Base-by-base conservation (phyloP, 495 filamentous ascomycete genomes). In the Penicillium fimorum region DNA sequence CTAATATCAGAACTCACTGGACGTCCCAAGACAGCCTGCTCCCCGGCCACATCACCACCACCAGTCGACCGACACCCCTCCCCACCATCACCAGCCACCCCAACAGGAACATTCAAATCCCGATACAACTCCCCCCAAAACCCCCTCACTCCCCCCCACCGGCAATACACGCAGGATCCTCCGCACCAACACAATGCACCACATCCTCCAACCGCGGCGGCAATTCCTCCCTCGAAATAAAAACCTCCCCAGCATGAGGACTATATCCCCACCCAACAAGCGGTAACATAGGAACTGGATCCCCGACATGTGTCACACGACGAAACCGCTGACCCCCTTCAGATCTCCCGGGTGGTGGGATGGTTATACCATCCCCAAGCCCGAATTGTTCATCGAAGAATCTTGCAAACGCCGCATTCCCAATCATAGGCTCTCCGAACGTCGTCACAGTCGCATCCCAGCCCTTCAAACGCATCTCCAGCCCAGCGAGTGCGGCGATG, bases 261-360 rank as follows among this genome's bases (percentile, higher is more conserved):
- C 74, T 73, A 65, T 92, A 98, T 15, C 91, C 93, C 91, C 91
- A 96, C 72, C 95, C 87, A 2, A 73, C 74, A 3, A 96, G 75
- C 7, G 94, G 94, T 0, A 98, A 81, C 12, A 96, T 77, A 35
- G 95, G 94, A 4, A 98, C 87, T 1, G 94, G 94, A 66, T 98
- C 94, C 60, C 89, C 78, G 17, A 82, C 66, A 61, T 97, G 94
- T 20, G 94, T 97, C 8, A 97, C 82, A 1, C 93, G 82, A 47
- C 90, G 84, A 67, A 90, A 96, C 29, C 65, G 73, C 17, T 66
- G 61, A 8, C 65, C 60, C 71, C 50, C 7, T 17, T 17, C 35
- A 17, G 51, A 9, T 18, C 50, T 5, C 9, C 8, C 35, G 8
- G 51, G 12, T 18, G 43, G 20, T 45, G 40, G 50, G 20, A 49